phyloP scores from a whole-genome alignment of 2,329 filamentous ascomycete genomes.

The Sarocladium brachiariae region DNA sequence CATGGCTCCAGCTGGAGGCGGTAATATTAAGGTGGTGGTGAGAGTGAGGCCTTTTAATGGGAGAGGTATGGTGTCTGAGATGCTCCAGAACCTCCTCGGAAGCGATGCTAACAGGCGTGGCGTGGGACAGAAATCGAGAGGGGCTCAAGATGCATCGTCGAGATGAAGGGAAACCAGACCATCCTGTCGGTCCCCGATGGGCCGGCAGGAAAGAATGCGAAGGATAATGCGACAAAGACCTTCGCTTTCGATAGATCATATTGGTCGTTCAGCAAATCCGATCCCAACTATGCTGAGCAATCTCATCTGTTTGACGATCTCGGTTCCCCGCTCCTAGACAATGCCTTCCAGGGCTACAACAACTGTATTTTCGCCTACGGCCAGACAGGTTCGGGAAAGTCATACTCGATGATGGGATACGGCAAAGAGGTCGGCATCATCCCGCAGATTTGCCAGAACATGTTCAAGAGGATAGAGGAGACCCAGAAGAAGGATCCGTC shows the following conservation, averaged over 20 bases:
- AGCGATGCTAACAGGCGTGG: not conserved
- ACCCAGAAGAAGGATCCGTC: conserved; percentile 65
- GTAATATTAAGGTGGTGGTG: conserved; percentile 99
- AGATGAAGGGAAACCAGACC: conserved; percentile 93
- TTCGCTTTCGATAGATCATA: conserved; percentile 98
- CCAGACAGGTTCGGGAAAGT: conserved; percentile 97
- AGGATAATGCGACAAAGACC: conserved; percentile 67
- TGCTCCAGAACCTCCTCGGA: not conserved
- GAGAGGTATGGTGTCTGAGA: conserved; percentile 55
- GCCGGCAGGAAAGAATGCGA: conserved; percentile 52
- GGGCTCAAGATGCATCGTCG: conserved; percentile 90
- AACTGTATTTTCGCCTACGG: conserved; percentile 99
- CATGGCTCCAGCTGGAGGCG: conserved; percentile 59
- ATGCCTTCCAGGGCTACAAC: conserved; percentile 97
- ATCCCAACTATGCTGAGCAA: conserved; percentile 80
- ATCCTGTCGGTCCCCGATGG: conserved; percentile 69
- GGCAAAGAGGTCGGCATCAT: conserved; percentile 94
- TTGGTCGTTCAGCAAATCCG: conserved; percentile 89
- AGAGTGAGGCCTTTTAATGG: conserved; percentile 91
- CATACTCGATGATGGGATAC: conserved; percentile 99
- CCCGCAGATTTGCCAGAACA: conserved; percentile 92
- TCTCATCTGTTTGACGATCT: conserved; percentile 83
- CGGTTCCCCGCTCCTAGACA: conserved; percentile 85
- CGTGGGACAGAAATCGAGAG: conserved; percentile 70
- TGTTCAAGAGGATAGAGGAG: conserved; percentile 79